phyloP scores from a whole-genome alignment of 352 stramenopile species.

The Globisporangium abappressorium region DNA sequence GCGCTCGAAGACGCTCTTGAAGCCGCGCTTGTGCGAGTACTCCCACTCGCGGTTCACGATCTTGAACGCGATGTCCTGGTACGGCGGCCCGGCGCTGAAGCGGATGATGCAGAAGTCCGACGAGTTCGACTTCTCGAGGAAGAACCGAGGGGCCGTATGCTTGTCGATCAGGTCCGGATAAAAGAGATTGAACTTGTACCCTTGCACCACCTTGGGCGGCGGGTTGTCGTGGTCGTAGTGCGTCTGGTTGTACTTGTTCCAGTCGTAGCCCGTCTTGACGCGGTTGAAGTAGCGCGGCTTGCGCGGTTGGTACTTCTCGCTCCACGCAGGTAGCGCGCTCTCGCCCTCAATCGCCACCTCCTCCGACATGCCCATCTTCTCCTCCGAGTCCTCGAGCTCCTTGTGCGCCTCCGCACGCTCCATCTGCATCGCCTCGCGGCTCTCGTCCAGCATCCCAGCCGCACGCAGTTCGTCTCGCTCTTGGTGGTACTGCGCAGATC shows the following conservation, averaged over 20 bases:
- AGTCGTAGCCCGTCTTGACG: conserved; percentile 99
- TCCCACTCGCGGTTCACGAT: conserved; percentile 99
- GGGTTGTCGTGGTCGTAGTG: conserved; percentile 99
- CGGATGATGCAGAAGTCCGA: conserved; percentile 97
- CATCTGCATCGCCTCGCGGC: conserved; percentile 64
- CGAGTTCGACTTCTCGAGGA: conserved; percentile 91
- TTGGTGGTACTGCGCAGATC: background rate
- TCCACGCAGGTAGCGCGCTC: conserved; percentile 82
- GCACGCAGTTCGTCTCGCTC: background rate
- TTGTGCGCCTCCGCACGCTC: conserved; percentile 57
- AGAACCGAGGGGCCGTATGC: conserved; percentile 93
- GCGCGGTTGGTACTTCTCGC: conserved; percentile 96
- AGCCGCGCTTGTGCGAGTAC: conserved; percentile 95
- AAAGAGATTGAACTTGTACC: conserved; percentile 99
- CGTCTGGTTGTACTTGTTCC: conserved; percentile 99
- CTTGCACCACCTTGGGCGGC: conserved; percentile 99
- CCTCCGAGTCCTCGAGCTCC: conserved; percentile 62
- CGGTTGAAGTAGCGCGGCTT: conserved; percentile 99
- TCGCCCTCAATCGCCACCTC: conserved; percentile 78
- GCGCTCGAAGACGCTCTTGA: conserved; percentile 98
- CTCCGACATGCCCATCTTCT: conserved; percentile 87
- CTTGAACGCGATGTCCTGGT: conserved; percentile 99
- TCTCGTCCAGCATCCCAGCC: conserved; percentile 44
- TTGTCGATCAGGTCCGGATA: conserved; percentile 99
- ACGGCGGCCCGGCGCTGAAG: conserved; percentile 97